These are phyloP conservation scores for Fusarium coicis DNA, from an alignment of 2,329 filamentous ascomycete genomes.

Conservation along the genomic window DNA sequence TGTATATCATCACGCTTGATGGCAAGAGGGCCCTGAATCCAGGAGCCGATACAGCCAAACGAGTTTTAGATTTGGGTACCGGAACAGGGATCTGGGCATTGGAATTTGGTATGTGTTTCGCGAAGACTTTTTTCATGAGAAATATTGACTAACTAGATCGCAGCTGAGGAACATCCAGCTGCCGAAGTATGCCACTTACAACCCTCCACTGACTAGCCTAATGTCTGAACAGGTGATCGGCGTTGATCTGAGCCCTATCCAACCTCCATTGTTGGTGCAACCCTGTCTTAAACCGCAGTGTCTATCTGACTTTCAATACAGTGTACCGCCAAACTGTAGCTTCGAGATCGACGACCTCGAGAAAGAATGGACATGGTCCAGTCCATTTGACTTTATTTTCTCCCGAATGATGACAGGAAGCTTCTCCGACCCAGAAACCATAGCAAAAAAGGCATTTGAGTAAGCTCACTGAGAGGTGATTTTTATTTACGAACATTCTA, in stretches of 20 bases:
- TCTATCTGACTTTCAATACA: not conserved
- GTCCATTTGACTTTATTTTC: conserved; percentile 24
- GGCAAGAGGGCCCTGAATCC: conserved; percentile 26
- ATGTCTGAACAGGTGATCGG: conserved; percentile 13
- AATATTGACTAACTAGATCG: not conserved
- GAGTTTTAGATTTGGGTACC: conserved; percentile 25
- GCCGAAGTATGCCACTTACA: not conserved
- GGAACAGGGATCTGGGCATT: conserved; percentile 27
- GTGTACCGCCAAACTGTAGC: conserved; percentile 20
- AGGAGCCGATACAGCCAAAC: conserved; percentile 8
- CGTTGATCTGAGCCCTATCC: conserved; percentile 23
- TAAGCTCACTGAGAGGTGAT: not conserved
- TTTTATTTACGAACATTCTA: too few relatives aligned
- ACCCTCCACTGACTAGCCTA: rapidly evolving
- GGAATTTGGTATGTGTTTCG: not conserved
- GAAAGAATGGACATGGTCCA: conserved; percentile 27
- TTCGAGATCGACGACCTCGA: conserved; percentile 29
- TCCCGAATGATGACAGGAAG: conserved; percentile 30
- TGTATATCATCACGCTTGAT: conserved; percentile 16
- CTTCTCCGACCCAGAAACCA: not conserved
- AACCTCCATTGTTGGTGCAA: conserved; percentile 18
- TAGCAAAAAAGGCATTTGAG: conserved; percentile 7
- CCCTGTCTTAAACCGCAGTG: rapidly evolving
- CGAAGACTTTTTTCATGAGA: too few relatives aligned
- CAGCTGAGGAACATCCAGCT: conserved; percentile 20